phyloP scores from a whole-genome alignment of 371 early-diverging fungal species.

The Entomophthora muscae region DNA sequence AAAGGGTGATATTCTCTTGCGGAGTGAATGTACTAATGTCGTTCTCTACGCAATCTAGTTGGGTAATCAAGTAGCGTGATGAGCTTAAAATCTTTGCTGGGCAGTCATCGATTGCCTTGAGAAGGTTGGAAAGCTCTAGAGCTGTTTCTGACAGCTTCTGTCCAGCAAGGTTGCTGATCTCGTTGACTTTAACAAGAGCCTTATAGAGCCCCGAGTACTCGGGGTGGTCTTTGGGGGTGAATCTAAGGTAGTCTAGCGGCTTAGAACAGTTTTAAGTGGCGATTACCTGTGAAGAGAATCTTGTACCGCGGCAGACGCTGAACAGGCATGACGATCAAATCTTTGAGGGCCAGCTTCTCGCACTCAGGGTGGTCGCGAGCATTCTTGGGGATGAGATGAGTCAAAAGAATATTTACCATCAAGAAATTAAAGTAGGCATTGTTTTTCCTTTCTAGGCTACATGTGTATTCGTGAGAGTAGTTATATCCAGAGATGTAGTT shows the following conservation, averaged over 20 bases:
- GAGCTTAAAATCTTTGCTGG: slow-evolving; percentile 5
- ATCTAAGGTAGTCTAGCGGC: slow-evolving; percentile 5
- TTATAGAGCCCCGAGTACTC: slow-evolving; percentile 2
- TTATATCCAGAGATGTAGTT: slow-evolving; percentile 6
- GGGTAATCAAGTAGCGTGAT: slow-evolving; percentile 7
- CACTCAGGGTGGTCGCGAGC: slow-evolving; percentile 19
- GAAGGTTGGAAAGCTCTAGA: not conserved
- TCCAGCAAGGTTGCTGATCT: not conserved
- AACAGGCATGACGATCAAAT: slow-evolving; percentile 27
- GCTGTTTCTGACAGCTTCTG: slow-evolving; percentile 1
- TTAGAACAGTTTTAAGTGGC: not conserved
- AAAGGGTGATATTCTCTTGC: slow-evolving; percentile 1
- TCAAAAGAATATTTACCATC: no score
- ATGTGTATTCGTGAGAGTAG: not conserved
- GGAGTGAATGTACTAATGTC: not conserved
- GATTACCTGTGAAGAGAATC: slow-evolving; percentile 18
- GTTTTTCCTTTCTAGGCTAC: slow-evolving; percentile 3
- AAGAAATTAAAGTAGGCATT: not conserved
- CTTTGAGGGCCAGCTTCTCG: slow-evolving; percentile 21
- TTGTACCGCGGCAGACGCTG: slow-evolving; percentile 29
- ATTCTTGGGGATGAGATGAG: no score
- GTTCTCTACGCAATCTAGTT: slow-evolving; percentile 3
- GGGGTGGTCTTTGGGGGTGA: slow-evolving; percentile 8
- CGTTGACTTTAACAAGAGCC: slow-evolving; percentile 5
- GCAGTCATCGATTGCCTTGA: slow-evolving; percentile 1